Conservation (phyloP, 495 filamentous ascomycete species). For the Extremus antarcticus region DNA sequence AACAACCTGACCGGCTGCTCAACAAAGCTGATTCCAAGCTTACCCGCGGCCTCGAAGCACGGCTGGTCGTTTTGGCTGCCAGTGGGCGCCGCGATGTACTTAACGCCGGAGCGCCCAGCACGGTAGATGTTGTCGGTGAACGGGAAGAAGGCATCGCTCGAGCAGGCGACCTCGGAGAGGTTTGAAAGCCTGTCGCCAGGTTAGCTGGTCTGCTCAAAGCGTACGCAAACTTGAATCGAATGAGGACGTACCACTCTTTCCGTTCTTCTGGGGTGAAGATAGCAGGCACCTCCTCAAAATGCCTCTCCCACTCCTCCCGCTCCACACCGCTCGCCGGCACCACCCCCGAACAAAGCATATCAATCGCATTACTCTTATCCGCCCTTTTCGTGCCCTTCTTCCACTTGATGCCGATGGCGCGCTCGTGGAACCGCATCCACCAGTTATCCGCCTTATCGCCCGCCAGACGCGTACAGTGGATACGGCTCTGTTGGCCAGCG, state of each 20-base stretch:
- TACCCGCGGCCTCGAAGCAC: slow-evolving; percentile 86
- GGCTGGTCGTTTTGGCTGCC: slow-evolving; percentile 87
- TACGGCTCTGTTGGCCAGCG: slow-evolving; percentile 91
- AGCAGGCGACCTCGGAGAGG: slow-evolving; percentile 71
- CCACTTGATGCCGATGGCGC: slow-evolving; percentile 78
- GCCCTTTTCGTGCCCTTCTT: slow-evolving; percentile 93
- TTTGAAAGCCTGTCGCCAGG: slow-evolving; percentile 31
- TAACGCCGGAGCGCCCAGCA: slow-evolving; percentile 74
- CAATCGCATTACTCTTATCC: slow-evolving; percentile 97
- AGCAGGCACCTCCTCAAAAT: slow-evolving; percentile 84
- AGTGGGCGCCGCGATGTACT: slow-evolving; percentile 86
- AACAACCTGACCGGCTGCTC: slow-evolving; percentile 81
- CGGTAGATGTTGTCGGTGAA: slow-evolving; percentile 97
- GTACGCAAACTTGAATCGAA: too few species aligned
- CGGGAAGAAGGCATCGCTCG: slow-evolving; percentile 95
- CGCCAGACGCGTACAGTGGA: slow-evolving; percentile 96
- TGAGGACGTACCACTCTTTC: slow-evolving; percentile 54
- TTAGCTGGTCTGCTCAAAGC: too few species aligned
- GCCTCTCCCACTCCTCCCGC: slow-evolving; percentile 70
- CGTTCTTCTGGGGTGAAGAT: slow-evolving; percentile 78
- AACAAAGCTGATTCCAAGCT: slow-evolving; percentile 81
- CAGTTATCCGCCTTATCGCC: slow-evolving; percentile 98
- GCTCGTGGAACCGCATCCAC: slow-evolving; percentile 96
- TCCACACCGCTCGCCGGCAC: slow-evolving; percentile 72
- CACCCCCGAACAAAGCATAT: slow-evolving; percentile 80